Conservation (phyloP, 495 filamentous ascomycete genomes). For the Lichenothelia convexa region DNA sequence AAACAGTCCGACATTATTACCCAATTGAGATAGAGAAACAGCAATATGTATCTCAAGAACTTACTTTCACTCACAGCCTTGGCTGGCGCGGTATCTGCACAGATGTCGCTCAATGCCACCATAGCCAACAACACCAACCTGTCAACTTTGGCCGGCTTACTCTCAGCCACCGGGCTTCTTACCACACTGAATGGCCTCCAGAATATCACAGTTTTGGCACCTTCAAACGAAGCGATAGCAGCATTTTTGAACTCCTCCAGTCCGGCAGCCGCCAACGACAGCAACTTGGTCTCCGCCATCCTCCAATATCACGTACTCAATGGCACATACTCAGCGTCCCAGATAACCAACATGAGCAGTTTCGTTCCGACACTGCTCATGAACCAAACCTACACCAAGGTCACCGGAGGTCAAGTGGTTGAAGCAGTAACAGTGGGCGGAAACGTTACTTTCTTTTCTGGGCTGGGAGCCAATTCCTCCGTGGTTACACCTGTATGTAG, state of each 20-base stretch:
- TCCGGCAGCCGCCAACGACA: conserved; percentile 5
- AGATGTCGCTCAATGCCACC: conserved; percentile 21
- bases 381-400: conserved; percentile 29
- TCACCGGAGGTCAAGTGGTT: conserved; percentile 31
- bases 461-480: conserved; percentile 17
- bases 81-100: conserved; percentile 13
- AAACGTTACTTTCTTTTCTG: conserved; percentile 19
- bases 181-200: conserved; percentile 21
- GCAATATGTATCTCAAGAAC: conserved; percentile 25
- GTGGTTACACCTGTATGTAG: conserved; percentile 18
- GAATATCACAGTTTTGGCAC: conserved; percentile 48
- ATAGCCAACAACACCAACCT: conserved; percentile 22
- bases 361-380: conserved; percentile 40
- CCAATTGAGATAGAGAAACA: no score
- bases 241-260: conserved; percentile 14
- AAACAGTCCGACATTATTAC: no score
- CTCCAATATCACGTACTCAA: conserved; percentile 48
- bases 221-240: conserved; percentile 38
- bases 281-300: conserved; percentile 23
- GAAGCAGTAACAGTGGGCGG: conserved; percentile 15
- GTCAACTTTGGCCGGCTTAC: conserved; percentile 26
- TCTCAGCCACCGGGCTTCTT: conserved; percentile 23
- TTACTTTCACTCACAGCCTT: conserved; percentile 15
- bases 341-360: conserved; percentile 23
- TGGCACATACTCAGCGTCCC: conserved; percentile 27